Percentiles rank a stretch among this genome's conserved stretches.
phyloP scores from a whole-genome alignment of 2,329 filamentous ascomycete genomes.

The Fusarium tupiense region DNA sequence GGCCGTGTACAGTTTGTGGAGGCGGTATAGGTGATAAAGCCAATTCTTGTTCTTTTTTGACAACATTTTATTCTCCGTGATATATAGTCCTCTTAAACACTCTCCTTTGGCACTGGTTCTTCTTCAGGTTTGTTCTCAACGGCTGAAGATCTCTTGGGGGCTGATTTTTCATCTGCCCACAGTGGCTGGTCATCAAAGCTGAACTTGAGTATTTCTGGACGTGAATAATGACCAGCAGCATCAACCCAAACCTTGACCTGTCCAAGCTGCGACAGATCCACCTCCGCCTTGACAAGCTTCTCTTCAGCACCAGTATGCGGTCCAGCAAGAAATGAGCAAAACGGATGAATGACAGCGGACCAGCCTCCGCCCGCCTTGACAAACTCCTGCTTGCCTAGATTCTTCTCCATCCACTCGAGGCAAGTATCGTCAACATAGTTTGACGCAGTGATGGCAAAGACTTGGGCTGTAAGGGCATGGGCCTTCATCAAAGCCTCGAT shows the following conservation, averaged over 20 bases:
- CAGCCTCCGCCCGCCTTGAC: not conserved
- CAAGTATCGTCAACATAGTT: not conserved
- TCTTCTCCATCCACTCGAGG: not conserved
- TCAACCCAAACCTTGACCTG: not conserved
- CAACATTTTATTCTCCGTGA: too few relatives aligned
- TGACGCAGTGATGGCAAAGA: not conserved
- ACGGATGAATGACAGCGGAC: not conserved
- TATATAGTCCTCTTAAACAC: fast-evolving
- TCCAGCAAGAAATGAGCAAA: not conserved
- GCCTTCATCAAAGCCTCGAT: not conserved
- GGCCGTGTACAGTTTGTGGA: not conserved
- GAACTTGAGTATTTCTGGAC: not conserved
- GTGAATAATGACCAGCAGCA: not conserved
- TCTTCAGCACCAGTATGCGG: not conserved
- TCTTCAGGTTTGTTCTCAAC: fast-evolving
- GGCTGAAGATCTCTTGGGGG: fast-evolving
- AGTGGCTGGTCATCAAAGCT: not conserved
- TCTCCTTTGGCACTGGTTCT: fast-evolving
- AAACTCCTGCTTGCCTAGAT: not conserved
- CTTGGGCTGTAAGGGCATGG: fast-evolving
- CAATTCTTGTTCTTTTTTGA: too few relatives aligned
- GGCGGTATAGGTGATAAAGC: fast-evolving
- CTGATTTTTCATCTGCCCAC: not conserved
- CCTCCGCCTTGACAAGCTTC: not conserved
- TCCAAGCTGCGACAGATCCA: not conserved